Percentiles rank a stretch among this genome's conserved stretches.
These are phyloP conservation scores for Jaenimonas drosophilae DNA, from an alignment of 208 protist genomes.

Conservation along the genomic window DNA sequence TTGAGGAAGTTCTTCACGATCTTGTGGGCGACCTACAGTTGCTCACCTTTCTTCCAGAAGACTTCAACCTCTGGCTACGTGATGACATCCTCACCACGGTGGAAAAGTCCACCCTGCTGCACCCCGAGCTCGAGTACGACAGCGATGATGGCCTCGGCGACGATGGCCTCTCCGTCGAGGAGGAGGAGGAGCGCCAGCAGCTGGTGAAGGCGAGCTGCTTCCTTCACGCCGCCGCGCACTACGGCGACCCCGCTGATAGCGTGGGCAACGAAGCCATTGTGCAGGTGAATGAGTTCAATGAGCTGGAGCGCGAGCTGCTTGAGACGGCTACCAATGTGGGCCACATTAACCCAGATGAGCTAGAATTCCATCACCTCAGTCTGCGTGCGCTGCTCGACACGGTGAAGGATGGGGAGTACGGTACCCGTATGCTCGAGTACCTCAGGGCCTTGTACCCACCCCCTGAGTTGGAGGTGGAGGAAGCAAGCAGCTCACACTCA, in stretches of 20 bases:
- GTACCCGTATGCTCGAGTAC: constrained; percentile 12
- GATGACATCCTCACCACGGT: constrained; percentile 36
- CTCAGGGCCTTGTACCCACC: constrained; percentile 18
- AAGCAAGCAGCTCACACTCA: not conserved
- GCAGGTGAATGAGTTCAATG: constrained; percentile 62
- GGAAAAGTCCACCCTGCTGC: not conserved
- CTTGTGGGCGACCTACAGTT: constrained; percentile 57
- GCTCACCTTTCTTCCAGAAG: constrained; percentile 42
- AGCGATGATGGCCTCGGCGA: constrained; percentile 7
- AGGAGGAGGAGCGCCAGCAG: constrained; percentile 23
- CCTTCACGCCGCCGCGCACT: constrained; percentile 26
- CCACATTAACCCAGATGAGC: constrained; percentile 28
- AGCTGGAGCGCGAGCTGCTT: constrained; percentile 55
- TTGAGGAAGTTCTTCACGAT: constrained; percentile 64
- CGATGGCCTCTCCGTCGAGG: constrained; percentile 1
- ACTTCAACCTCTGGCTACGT: constrained; percentile 55
- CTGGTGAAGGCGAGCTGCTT: constrained; percentile 29
- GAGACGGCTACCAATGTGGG: constrained; percentile 41
- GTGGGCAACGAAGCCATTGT: constrained; percentile 48
- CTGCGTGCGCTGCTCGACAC: constrained; percentile 65
- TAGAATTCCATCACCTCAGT: constrained; percentile 48
- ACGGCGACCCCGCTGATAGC: constrained; percentile 55
- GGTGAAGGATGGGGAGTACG: constrained; percentile 55
- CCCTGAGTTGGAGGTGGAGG: too few relatives aligned
- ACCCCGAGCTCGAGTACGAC: constrained; percentile 1